phyloP scores from a whole-genome alignment of 2,329 filamentous ascomycete species.

The Scopulariopsis brevicaulis region DNA sequence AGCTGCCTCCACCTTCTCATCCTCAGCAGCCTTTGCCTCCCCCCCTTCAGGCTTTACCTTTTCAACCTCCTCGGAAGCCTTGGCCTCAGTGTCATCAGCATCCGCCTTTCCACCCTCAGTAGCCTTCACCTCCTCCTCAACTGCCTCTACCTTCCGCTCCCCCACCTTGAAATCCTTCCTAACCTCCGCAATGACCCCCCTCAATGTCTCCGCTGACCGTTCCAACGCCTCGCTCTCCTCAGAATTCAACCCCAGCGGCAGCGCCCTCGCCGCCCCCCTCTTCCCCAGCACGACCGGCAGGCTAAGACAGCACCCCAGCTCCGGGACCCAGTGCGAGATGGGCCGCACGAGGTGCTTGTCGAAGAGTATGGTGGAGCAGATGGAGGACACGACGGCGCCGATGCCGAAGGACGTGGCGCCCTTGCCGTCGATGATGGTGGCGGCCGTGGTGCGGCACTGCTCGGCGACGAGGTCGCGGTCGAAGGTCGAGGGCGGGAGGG shows the following conservation, averaged over 20 bases:
- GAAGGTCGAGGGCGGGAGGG: not conserved
- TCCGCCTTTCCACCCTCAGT: too few relatives aligned
- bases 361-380: slow-evolving; percentile 5
- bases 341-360: slow-evolving; percentile 5
- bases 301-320: slow-evolving; percentile 3
- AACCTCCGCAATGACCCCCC: slow-evolving; percentile 2
- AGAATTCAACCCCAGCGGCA: not conserved
- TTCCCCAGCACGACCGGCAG: slow-evolving; percentile 3
- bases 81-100: too few relatives aligned
- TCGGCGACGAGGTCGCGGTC: not conserved
- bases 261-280: not conserved
- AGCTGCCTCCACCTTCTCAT: too few relatives aligned
- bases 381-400: slow-evolving; percentile 4
- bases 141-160: not conserved
- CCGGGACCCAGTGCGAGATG: slow-evolving; percentile 4
- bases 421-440: slow-evolving; percentile 4
- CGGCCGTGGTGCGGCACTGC: slow-evolving; percentile 2
- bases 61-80: too few relatives aligned
- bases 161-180: slow-evolving; percentile 1
- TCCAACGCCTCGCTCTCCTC: not conserved
- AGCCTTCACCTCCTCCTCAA: not conserved
- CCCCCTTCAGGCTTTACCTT: too few relatives aligned
- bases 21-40: too few relatives aligned
- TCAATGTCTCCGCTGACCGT: not conserved
- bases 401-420: slow-evolving; percentile 5